Evolutionary conservation across 148 eudicot species (phyloP), one percentile per base, ranked within the genome.

Genomic region (Fagopyrum tataricum): DNA sequence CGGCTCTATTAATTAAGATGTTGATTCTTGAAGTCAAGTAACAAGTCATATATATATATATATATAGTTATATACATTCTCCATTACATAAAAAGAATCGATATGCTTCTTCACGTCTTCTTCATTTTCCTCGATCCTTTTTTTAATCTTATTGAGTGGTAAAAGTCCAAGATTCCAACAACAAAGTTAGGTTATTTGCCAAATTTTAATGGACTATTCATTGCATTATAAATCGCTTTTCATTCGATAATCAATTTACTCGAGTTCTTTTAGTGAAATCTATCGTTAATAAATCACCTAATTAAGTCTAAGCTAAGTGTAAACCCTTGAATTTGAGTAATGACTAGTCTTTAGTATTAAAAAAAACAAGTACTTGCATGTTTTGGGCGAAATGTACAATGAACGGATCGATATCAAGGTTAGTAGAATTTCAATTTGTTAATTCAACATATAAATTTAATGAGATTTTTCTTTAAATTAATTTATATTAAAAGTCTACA

Each of bases 111-210:
- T 46, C 7, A 55, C n/a, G 18, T 49, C n/a, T n/a, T 49, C 4
- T 55, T 55, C 7, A 20, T 20, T 18, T 18, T 31, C 2, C 12
- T 55, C 11, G 6, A 20, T 20, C 3, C 7, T 7, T 20, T 55
- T 53, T 55, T 20, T 6, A 20, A 10, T 39, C 40, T n/a, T 4
- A 15, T 59, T 23, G 23, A 59, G 66, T 59, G 39, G 40, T 23
- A 59, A 59, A 59, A 23, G 66, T 59, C 39, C 40, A 59, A 9
- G 66, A 39, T 59, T 59, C 66, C 15, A 59, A 59, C 40, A 10
- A 59, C 14, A 59, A 23, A 59, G 66, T 59, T 23, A 59, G 66
- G 66, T 24, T 59, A 39, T 11, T 59, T 59, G 66, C 66, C 66
- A 23, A 59, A 59, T 39, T 59, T 59, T 24, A 23, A 11, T 59